Base-by-base conservation (phyloP, 345 rosid genomes). In the Jatropha curcas region DNA sequence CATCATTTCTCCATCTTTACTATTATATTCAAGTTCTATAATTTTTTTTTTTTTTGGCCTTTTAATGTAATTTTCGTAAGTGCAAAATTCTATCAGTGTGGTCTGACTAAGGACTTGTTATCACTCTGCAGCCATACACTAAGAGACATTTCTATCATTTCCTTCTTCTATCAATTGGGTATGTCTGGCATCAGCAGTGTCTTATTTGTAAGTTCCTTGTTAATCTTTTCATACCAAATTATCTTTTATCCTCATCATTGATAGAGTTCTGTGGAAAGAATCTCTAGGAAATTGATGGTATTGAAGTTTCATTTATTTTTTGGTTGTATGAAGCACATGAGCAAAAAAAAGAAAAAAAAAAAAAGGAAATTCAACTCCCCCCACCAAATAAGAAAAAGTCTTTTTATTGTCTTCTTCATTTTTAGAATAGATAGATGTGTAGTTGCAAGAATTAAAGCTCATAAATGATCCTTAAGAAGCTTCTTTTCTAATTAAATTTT, bases 121-220 rank as follows among this genome's bases (percentile, higher is more conserved):
- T 72, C 39, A 27, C 59, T 73, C 76, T 79, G 50, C 90, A 86
- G 90, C 68, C 81, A 79, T 51, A 76, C 83, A 14, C 88, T 86
- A 0, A 67, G 81, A 41, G 85, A 83, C 67, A 83, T 86, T 75
- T 75, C 88, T 12, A 25, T 81, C 17, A 79, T 86, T 83, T 82
- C 81, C 57, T 86, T 86, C 75, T 86, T 86, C 77, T 86, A 84
- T 62, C 77, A 84, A 73, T 55, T 86, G 67, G 90, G 90, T 75
- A 86, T 81, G 90, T 79, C 90, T 0, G 88, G 90, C 50, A 83
- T 86, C 82, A 82, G 35, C 48, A 51, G 81, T 8, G 85, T 86
- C 41, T 75, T 86, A 60, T 55, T 86, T 50, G 90, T 83, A 82
- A 71, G 82, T 56, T 65, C 17, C 51, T 45, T 56, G 4, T 28